Conservation (phyloP, 139 green algal genomes). For the Chlorella sp. region DNA sequence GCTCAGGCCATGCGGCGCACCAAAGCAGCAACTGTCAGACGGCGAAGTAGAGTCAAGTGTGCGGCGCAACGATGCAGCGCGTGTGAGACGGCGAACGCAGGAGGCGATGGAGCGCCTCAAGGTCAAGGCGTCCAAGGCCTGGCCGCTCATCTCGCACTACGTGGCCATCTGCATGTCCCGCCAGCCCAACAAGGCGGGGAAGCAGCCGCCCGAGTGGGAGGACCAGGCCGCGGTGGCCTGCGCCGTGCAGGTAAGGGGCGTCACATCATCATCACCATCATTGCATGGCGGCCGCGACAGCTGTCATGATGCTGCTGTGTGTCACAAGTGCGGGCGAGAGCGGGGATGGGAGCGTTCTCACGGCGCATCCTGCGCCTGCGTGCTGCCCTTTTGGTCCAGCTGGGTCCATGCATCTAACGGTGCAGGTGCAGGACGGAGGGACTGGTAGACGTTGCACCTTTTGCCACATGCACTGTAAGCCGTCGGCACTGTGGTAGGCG, state of each 20-base stretch:
- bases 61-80: no score
- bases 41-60: no score
- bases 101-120: conserved; percentile 31
- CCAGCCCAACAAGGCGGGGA: conserved; percentile 20
- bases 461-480: no score
- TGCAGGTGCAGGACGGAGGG: background rate
- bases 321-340: no score
- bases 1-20: no score
- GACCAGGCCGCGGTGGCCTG: conserved; percentile 41
- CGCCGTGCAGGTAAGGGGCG: conserved; percentile 36
- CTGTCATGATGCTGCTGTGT: no score
- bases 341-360: no score
- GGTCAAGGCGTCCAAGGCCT: conserved; percentile 31
- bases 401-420: background rate
- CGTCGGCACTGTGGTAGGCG: no score
- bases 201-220: conserved; percentile 55
- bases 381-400: background rate
- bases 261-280: background rate
- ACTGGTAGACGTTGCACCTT: background rate
- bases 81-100: no score
- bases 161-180: conserved; percentile 47
- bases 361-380: no score
- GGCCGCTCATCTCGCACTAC: conserved; percentile 31
- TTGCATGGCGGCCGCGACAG: background rate
- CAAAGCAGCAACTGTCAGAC: no score